Conservation (phyloP, 1,284 basidiomycete species). For the Pyrrhoderma noxium region DNA sequence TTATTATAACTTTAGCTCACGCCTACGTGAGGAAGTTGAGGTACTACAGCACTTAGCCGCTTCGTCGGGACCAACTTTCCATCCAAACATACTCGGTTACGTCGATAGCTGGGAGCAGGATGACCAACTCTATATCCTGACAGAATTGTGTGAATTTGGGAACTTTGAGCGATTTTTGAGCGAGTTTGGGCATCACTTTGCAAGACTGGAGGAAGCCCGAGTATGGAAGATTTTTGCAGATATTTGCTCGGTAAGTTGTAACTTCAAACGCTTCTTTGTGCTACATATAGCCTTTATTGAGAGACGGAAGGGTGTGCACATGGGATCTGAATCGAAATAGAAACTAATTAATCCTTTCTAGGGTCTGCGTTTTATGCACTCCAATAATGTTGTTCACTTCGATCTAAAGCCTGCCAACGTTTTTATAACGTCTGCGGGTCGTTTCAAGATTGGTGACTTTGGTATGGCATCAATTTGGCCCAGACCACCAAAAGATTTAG, state of each 20-base stretch:
- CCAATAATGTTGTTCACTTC: slow-evolving; percentile 85
- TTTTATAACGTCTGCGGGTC: slow-evolving; percentile 83
- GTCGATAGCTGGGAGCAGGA: slow-evolving; percentile 97
- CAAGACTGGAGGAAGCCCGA: slow-evolving; percentile 83
- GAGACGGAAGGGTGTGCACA: slow-evolving; percentile 12
- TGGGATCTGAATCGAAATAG: not conserved
- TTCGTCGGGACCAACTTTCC: slow-evolving; percentile 30
- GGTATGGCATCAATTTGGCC: slow-evolving; percentile 93
- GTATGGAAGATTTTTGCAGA: slow-evolving; percentile 98
- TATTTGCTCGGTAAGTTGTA: slow-evolving; percentile 71
- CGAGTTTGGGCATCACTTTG: slow-evolving; percentile 84
- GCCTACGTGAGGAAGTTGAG: slow-evolving; percentile 93
- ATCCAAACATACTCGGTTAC: slow-evolving; percentile 84
- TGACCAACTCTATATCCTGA: slow-evolving; percentile 85
- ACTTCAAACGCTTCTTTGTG: slow-evolving; percentile 16
- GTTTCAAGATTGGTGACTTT: slow-evolving; percentile 98
- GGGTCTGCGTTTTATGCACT: slow-evolving; percentile 90
- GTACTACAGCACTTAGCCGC: slow-evolving; percentile 75
- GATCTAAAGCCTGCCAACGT: slow-evolving; percentile 99
- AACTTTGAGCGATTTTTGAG: slow-evolving; percentile 90
- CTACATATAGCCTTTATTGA: slow-evolving; percentile 12
- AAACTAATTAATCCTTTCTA: slow-evolving; percentile 28
- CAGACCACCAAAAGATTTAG: slow-evolving; percentile 35
- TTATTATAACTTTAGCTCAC: slow-evolving; percentile 46
- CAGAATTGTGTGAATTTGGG: slow-evolving; percentile 91